Base-by-base conservation (phyloP, 306 rosid species). In the Astragalus glycyphyllos region DNA sequence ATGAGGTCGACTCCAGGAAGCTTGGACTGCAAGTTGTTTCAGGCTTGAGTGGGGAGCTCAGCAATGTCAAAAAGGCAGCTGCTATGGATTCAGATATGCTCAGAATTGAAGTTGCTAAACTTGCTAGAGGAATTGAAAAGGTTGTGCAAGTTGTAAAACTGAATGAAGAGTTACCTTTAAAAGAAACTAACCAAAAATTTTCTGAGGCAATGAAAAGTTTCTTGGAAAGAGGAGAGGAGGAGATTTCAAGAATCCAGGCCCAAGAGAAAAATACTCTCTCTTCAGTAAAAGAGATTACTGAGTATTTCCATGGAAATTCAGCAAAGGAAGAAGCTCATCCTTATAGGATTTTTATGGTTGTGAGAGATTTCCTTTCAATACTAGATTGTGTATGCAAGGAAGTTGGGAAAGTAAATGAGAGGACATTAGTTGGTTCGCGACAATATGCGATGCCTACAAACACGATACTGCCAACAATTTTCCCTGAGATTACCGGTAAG, bases 291-390 rank as follows among this genome's bases (percentile, higher is more conserved):
- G 96, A 88, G 73, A 72, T 93, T 78, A 90, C 92, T 0, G 89
- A 84, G 65, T 93, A 93, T 76, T 93, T 90, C 84, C 94, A 90
- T 46, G 98, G 97, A 29, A 87, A 87, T 82, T 90, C 86, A 8
- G 82, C 86, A 9, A 90, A 84, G 79, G 98, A 93, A 87, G 98
- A 88, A 87, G 94, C 98, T 78, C 97, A 76, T 35, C 97, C 89
- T 0, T 82, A 84, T 60, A 89, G 97, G 50, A 88, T 88, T 69
- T 93, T 90, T 78, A 76, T 71, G 80, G 87, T 90, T 64, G 97
- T 88, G 58, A 84, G 91, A 78, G 96, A 93, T 77, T 93, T 93
- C 66, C 96, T 93, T 11, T 75, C 84, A 0, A 76, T 84, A 57
- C 87, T 93, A 11, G 97, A 90, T 58, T 85, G 83, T 46, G 97